Evolutionary conservation across 2,329 filamentous ascomycete genomes (phyloP).

Genomic region (Helminthosporium solani): DNA sequence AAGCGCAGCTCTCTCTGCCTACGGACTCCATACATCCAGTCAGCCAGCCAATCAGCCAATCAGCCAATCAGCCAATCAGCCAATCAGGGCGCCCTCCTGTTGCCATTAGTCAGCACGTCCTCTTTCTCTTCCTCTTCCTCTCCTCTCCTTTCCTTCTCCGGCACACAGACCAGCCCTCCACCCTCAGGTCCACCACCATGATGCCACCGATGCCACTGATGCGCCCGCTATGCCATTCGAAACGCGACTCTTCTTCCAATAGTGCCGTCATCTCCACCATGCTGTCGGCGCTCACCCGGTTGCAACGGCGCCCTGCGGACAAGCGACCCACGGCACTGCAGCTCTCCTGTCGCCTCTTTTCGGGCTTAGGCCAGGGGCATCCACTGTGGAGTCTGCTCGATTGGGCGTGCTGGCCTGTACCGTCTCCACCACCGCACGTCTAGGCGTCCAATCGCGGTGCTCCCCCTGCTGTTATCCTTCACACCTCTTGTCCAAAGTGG

Average conservation of each 20-base stretch:
- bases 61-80: background rate
- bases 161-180: too few species aligned
- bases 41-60: too few species aligned
- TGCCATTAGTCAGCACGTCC: too few species aligned
- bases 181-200: too few species aligned
- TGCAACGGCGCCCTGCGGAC: background rate
- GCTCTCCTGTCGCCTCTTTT: background rate
- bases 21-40: too few species aligned
- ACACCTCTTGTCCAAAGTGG: slow-evolving; percentile 14
- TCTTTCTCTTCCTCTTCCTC: too few species aligned
- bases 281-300: background rate
- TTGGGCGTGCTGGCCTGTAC: background rate
- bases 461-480: background rate
- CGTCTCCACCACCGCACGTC: background rate
- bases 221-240: too few species aligned
- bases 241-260: background rate
- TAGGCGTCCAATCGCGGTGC: background rate
- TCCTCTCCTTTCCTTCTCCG: too few species aligned
- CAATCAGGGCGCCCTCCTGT: too few species aligned
- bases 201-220: too few species aligned
- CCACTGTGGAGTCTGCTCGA: background rate
- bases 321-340: background rate
- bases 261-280: background rate
- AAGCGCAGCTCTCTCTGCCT: too few species aligned
- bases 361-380: background rate